These are phyloP conservation scores for Chlorokybus atmophyticus DNA, from an alignment of 139 green algal genomes.

Conservation along the genomic window DNA sequence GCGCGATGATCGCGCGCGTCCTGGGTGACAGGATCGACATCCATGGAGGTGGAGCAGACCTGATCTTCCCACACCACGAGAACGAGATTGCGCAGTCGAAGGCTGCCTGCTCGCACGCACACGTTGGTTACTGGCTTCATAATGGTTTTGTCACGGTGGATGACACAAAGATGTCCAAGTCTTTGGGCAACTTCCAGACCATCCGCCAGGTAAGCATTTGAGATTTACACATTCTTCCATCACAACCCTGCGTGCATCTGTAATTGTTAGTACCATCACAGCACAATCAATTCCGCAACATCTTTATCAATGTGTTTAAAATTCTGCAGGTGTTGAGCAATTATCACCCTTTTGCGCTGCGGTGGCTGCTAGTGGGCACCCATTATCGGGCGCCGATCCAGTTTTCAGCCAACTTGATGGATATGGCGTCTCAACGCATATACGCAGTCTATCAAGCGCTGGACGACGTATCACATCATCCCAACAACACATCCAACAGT, in stretches of 20 bases:
- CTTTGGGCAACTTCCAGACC: slow-evolving; percentile 96
- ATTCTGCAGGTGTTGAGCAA: slow-evolving; percentile 31
- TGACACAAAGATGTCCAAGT: slow-evolving; percentile 95
- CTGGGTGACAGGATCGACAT: slow-evolving; percentile 31
- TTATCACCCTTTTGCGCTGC: slow-evolving; percentile 74
- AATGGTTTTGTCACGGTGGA: slow-evolving; percentile 94
- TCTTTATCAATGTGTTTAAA: too few relatives aligned
- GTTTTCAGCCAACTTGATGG: slow-evolving; percentile 68
- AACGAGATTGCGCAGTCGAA: slow-evolving; percentile 87
- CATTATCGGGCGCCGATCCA: slow-evolving; percentile 89
- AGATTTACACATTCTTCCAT: not conserved
- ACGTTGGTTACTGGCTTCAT: slow-evolving; percentile 75
- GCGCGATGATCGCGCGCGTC: slow-evolving; percentile 68
- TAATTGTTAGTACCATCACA: not conserved
- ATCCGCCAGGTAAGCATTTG: slow-evolving; percentile 63
- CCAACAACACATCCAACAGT: not conserved
- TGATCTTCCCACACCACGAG: slow-evolving; percentile 94
- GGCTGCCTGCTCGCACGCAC: slow-evolving; percentile 16
- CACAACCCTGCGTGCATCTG: not conserved
- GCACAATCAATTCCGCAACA: too few relatives aligned
- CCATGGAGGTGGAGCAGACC: slow-evolving; percentile 42
- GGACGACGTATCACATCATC: not conserved
- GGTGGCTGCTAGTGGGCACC: slow-evolving; percentile 80
- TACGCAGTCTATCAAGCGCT: slow-evolving; percentile 86
- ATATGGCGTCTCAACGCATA: slow-evolving; percentile 63